Conservation (phyloP, 192 early-diverging fungal species). For the Chytriomyces sp. region DNA sequence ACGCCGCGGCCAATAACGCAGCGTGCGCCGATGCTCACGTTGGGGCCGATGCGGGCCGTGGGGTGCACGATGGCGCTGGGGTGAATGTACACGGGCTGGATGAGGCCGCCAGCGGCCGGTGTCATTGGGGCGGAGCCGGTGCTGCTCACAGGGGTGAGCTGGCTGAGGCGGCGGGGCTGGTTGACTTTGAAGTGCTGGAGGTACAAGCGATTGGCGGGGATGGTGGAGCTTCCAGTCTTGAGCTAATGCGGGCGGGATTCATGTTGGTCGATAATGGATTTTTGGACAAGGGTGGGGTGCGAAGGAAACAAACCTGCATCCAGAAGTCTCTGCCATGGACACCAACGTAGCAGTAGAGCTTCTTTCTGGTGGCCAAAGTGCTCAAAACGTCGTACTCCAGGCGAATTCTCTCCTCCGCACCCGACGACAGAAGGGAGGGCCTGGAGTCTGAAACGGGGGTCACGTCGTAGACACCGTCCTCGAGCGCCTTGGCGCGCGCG, state of each 20-base stretch:
- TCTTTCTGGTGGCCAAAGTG: constrained; percentile 76
- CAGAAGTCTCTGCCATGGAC: constrained; percentile 77
- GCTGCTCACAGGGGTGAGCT: background rate
- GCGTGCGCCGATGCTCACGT: constrained; percentile 92
- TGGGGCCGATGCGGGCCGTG: constrained; percentile 92
- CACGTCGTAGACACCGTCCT: constrained; percentile 46
- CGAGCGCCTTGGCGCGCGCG: constrained; percentile 60
- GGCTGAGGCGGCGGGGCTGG: constrained; percentile 66
- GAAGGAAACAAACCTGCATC: constrained; percentile 56
- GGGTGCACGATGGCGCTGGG: constrained; percentile 92
- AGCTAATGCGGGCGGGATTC: too few species aligned
- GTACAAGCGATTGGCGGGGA: constrained; percentile 91
- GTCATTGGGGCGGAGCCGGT: background rate
- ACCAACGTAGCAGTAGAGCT: constrained; percentile 84
- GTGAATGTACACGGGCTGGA: constrained; percentile 93
- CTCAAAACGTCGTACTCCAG: constrained; percentile 94
- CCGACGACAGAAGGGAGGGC: constrained; percentile 29
- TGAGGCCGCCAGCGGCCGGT: constrained; percentile 62
- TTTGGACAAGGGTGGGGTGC: too few species aligned
- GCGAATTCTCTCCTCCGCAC: constrained; percentile 66
- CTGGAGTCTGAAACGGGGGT: constrained; percentile 17
- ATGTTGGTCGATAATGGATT: too few species aligned
- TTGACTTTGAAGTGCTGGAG: constrained; percentile 76
- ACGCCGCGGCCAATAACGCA: constrained; percentile 86
- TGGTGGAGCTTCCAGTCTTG: constrained; percentile 89